Evolutionary conservation across 176 grass and related monocot species (phyloP).

Genomic region (Musa acuminata): DNA sequence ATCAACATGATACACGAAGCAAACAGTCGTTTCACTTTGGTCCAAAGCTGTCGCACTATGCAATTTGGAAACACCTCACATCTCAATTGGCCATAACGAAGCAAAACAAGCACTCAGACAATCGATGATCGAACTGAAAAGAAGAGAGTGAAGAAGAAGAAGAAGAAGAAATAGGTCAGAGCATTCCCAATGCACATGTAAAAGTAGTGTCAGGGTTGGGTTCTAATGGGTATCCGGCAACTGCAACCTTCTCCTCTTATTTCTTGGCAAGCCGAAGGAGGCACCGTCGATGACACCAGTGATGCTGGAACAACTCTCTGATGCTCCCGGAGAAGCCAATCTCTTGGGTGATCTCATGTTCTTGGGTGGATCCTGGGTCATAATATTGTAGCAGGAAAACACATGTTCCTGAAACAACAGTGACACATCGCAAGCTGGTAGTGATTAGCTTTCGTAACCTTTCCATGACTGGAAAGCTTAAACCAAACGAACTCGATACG

Average conservation of each 20-base stretch:
- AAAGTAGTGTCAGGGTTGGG: not conserved
- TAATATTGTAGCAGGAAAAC: conserved; percentile 42
- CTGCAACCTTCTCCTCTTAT: conserved; percentile 19
- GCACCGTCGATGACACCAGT: conserved; percentile 3
- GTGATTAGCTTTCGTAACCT: too few relatives aligned
- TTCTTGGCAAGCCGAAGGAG: not conserved
- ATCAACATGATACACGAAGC: too few relatives aligned
- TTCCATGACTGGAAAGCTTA: too few relatives aligned
- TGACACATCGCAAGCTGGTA: not conserved
- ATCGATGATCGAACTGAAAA: not conserved
- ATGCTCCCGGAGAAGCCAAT: conserved; percentile 12
- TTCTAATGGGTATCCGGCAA: not conserved
- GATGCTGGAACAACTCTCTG: conserved; percentile 1
- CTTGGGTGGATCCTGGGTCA: conserved; percentile 19
- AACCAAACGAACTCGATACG: not conserved
- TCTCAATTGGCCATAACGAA: too few relatives aligned
- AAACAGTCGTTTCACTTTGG: not conserved
- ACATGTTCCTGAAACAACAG: conserved; percentile 44
- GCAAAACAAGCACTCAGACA: not conserved
- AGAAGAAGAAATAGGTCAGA: not conserved
- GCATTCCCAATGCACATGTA: not conserved
- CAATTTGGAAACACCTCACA: too few relatives aligned
- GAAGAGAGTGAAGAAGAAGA: not conserved
- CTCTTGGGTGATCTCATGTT: not conserved
- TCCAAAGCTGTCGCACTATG: not conserved